phyloP scores from a whole-genome alignment of 306 rosid genomes.

The Vigna trinervia region DNA sequence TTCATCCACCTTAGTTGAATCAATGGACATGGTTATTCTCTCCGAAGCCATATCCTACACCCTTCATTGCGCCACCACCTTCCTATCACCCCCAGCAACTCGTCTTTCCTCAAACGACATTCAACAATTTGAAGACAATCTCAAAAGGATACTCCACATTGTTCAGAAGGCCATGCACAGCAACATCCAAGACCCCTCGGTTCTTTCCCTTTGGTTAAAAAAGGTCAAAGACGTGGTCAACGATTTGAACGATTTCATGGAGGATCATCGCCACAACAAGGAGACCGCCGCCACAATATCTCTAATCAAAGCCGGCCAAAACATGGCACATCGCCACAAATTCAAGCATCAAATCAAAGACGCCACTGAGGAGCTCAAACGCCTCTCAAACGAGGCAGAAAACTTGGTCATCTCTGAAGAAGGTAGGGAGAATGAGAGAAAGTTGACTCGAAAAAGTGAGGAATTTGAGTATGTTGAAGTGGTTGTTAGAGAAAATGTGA shows the following conservation, averaged over 20 bases:
- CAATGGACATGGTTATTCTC: too few species aligned
- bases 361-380: neutral
- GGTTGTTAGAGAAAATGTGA: constrained; percentile 18
- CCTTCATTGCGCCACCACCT: too few species aligned
- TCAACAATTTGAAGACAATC: neutral
- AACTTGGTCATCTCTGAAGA: neutral
- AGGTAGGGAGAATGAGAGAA: neutral
- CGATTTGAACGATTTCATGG: constrained; percentile 14
- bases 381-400: neutral
- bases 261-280: neutral
- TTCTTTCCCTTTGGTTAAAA: neutral
- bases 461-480: neutral
- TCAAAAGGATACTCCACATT: neutral
- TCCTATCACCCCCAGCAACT: neutral
- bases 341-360: neutral
- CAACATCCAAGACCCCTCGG: neutral
- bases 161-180: neutral
- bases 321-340: constrained; percentile 6
- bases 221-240: neutral
- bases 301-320: neutral
- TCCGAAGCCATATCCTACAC: too few species aligned
- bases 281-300: neutral
- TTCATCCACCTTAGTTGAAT: too few species aligned
- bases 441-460: neutral
- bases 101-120: neutral